Conservation (phyloP, 73 alveolate species). For the Symbiodinium natans region DNA sequence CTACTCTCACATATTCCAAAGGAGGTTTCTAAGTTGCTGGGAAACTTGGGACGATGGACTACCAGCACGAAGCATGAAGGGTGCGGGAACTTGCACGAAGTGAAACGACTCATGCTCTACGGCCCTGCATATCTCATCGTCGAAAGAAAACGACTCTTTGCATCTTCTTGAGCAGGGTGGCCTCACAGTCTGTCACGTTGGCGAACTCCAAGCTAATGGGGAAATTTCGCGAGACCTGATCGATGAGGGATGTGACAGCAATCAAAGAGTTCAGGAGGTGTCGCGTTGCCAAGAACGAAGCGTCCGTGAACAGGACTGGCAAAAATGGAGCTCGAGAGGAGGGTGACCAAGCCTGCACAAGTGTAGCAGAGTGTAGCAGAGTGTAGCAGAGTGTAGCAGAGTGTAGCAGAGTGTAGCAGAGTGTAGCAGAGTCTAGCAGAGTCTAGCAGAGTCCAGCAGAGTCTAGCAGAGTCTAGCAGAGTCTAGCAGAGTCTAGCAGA, state of each 20-base stretch:
- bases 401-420: no score
- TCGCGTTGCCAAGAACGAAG: background rate
- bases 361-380: background rate
- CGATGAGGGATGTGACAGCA: no score
- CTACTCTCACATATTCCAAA: no score
- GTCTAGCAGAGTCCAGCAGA: background rate
- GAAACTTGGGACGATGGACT: no score
- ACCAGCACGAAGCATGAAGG: no score
- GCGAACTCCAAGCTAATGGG: constrained; percentile 86
- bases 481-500: background rate
- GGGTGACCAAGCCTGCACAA: constrained; percentile 59
- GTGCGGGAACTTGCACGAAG: no score
- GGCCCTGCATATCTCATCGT: no score
- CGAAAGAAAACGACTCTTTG: no score
- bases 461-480: no score
- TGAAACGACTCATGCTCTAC: no score
- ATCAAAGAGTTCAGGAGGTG: no score
- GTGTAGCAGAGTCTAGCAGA: background rate
- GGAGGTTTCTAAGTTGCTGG: no score
- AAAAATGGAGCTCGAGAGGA: constrained; percentile 31
- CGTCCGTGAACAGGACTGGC: constrained; percentile 70
- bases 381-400: background rate
- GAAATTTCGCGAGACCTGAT: constrained; percentile 57
- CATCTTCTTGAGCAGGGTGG: background rate
- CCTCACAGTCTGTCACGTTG: constrained; percentile 62